A percentile compares a stretch with the other conserved stretches of the same genome.
Conservation (phyloP, 140 eudicot species). For the Senecio squalidus region DNA sequence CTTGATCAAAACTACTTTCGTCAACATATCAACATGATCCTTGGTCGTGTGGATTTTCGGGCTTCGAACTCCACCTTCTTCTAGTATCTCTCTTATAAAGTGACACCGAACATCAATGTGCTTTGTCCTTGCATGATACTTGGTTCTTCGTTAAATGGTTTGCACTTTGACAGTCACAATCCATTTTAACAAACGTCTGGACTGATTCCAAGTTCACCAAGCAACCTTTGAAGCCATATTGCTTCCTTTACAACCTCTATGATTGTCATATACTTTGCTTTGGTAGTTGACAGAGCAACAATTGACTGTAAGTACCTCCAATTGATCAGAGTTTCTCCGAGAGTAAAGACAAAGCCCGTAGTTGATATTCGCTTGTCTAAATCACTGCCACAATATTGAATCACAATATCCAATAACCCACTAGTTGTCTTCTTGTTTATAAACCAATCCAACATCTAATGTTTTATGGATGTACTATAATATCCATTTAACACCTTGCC, state of each 20-base stretch:
- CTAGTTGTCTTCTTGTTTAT: background rate
- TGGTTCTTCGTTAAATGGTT: too few species aligned
- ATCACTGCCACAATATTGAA: background rate
- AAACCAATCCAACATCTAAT: background rate
- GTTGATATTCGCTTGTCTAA: background rate
- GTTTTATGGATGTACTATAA: background rate
- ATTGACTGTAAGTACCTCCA: background rate
- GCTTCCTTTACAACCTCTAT: background rate
- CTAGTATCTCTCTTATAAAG: too few species aligned
- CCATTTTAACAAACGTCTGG: too few species aligned
- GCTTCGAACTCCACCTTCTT: too few species aligned
- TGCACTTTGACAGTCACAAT: too few species aligned
- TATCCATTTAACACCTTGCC: background rate
- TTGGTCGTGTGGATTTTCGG: too few species aligned
- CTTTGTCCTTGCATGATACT: too few species aligned
- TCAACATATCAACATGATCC: too few species aligned
- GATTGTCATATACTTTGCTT: background rate
- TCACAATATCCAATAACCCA: background rate
- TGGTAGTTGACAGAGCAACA: background rate
- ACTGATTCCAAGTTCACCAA: background rate
- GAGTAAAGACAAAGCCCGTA: background rate
- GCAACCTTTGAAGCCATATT: background rate
- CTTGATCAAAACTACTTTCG: too few species aligned
- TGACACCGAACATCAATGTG: too few species aligned
- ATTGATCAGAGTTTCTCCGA: too few species aligned